Base-by-base conservation (phyloP, 2,329 filamentous ascomycete species). In the Colletotrichum scovillei region DNA sequence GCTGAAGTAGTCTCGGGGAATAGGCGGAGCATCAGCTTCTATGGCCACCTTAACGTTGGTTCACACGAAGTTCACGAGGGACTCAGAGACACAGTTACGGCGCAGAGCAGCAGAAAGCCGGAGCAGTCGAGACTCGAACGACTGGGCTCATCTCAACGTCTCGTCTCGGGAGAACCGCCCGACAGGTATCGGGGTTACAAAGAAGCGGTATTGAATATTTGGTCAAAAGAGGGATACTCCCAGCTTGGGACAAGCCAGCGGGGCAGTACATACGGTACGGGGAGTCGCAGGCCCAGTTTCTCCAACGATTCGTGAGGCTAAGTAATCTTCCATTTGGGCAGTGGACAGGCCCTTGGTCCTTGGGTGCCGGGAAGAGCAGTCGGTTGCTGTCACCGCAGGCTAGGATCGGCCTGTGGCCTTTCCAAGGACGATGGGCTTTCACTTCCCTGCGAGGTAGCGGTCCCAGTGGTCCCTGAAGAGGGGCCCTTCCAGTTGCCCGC, bases 291-390 rank as follows among this genome's bases (percentile, higher is more conserved):
- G 28, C 35, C 53, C 28, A 38, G 30, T 56, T 73, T 62, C 60
- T 59, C 67, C 67, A 62, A 66, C 60, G 67, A 70, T 52, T 66
- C 49, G 46, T 62, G 67, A 66, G 62, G 60, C 55, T 66, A 71
- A 70, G 49, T 56, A 73, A 24, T 66, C 35, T 70, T 70, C 71
- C 71, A 56, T 22, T 19, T 55, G 16, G 63, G 46, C 38, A 67
- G 24, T 52, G 38, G 38, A 42, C 38, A 42, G 38, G 38, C 38
- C 38, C 38, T 42, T 19, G 2, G 14, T 14, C 49, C 53, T 59
- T 49, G 69, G n/a, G 69, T 38, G 53, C 59, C 53, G 66, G 66
- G 67, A 70, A 30, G 66, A 60, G 55, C 55, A 73, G 56, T 56
- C 59, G 55, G 60, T 62, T 49, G 60, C 19, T 57, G 67, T 69